Percentiles rank a stretch among this genome's conserved stretches.
These are phyloP conservation scores for Alternaria arborescens DNA, from an alignment of 2,329 filamentous ascomycete species.

Conservation along the genomic window DNA sequence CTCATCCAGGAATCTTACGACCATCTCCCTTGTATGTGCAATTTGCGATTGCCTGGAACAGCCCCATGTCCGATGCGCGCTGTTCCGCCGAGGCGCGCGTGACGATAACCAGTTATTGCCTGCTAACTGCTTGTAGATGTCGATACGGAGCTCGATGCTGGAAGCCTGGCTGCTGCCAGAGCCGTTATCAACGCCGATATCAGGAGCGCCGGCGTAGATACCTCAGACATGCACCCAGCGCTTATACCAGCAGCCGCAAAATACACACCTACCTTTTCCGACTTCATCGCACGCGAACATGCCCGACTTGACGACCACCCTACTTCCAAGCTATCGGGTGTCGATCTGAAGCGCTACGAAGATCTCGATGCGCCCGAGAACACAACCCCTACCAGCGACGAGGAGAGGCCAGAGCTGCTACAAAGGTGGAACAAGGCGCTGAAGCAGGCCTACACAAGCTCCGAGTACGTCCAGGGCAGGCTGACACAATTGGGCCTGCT, in stretches of 20 bases:
- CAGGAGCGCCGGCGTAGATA: slow-evolving; percentile 51
- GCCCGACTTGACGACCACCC: slow-evolving; percentile 67
- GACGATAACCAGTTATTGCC: slow-evolving; percentile 3
- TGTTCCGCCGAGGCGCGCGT: slow-evolving; percentile 1
- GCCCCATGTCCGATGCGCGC: slow-evolving; percentile 67
- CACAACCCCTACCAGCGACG: slow-evolving; percentile 48
- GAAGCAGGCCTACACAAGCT: slow-evolving; percentile 65
- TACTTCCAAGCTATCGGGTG: slow-evolving; percentile 61
- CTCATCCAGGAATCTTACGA: slow-evolving; percentile 76
- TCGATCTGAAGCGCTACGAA: slow-evolving; percentile 86
- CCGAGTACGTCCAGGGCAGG: slow-evolving; percentile 65
- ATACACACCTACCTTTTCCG: slow-evolving; percentile 66
- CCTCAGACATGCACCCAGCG: slow-evolving; percentile 64
- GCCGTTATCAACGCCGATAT: slow-evolving; percentile 73
- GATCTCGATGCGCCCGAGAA: slow-evolving; percentile 68
- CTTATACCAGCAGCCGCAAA: slow-evolving; percentile 60
- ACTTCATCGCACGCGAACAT: slow-evolving; percentile 73
- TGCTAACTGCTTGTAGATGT: slow-evolving; percentile 69
- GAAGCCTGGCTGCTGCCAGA: slow-evolving; percentile 71
- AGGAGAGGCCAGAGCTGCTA: slow-evolving; percentile 49
- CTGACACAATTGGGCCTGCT: slow-evolving; percentile 74
- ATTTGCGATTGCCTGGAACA: slow-evolving; percentile 33
- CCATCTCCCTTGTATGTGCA: slow-evolving; percentile 76
- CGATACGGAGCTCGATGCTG: slow-evolving; percentile 73
- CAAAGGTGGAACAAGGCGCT: slow-evolving; percentile 62